These are phyloP conservation scores for Populus hybrid DNA, from an alignment of 441 rosid species.

Conservation along the genomic window DNA sequence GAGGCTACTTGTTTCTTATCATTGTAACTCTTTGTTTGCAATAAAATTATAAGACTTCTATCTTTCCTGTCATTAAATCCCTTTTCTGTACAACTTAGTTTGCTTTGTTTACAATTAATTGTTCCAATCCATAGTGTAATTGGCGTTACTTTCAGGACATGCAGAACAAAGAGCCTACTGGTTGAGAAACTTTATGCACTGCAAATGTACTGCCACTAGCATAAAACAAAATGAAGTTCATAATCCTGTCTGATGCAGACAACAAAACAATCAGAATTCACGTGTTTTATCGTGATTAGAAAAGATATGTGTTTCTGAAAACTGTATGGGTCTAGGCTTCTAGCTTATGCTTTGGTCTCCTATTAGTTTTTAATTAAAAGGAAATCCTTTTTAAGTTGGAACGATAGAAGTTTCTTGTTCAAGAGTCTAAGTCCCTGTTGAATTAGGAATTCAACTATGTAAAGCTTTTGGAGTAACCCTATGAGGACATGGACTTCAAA, in stretches of 20 bases:
- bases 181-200: background rate
- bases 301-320: background rate
- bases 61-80: too few relatives aligned
- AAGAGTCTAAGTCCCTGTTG: background rate
- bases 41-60: too few relatives aligned
- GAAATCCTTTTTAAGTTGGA: background rate
- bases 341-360: background rate
- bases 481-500: too few relatives aligned
- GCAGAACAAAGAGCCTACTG: background rate
- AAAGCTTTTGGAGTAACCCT: too few relatives aligned
- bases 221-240: constrained; percentile 2
- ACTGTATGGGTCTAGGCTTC: background rate
- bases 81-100: too few relatives aligned
- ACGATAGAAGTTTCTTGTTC: background rate
- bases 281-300: background rate
- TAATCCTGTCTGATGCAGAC: background rate
- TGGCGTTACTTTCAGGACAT: background rate
- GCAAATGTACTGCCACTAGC: background rate
- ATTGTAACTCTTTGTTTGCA: too few relatives aligned
- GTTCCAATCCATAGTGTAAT: background rate
- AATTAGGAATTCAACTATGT: background rate
- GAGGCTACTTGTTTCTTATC: too few relatives aligned
- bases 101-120: too few relatives aligned
- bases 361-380: background rate
- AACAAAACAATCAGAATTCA: background rate